Evolutionary conservation across 306 rosid species (phyloP).

Genomic region (Luffa aegyptiaca): DNA sequence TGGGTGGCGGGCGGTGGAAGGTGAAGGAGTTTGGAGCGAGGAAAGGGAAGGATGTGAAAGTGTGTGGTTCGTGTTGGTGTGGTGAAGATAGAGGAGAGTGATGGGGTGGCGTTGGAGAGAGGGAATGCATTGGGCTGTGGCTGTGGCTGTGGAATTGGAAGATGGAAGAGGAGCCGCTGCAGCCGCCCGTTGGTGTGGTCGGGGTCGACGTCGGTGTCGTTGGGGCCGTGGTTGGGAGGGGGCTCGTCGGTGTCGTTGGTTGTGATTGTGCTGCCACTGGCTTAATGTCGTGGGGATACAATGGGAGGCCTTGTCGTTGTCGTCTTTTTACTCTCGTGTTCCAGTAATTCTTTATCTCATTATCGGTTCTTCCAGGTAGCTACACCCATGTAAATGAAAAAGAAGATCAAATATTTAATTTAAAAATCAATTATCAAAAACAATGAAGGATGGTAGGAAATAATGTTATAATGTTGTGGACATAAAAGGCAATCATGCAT

Average conservation of each 20-base stretch:
- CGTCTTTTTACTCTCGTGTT: constrained; percentile 76
- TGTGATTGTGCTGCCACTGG: constrained; percentile 8
- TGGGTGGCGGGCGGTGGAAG: constrained; percentile 50
- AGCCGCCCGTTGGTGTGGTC: constrained; percentile 21
- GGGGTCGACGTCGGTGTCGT: neutral
- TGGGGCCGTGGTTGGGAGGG: neutral
- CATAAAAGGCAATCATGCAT: no score
- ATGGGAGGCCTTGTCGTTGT: constrained; percentile 66
- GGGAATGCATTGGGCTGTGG: constrained; percentile 10
- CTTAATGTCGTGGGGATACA: constrained; percentile 39
- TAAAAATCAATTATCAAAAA: neutral
- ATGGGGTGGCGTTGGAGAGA: constrained; percentile 17
- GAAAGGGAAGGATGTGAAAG: constrained; percentile 9
- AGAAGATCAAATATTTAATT: no score
- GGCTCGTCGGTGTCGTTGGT: constrained; percentile 10
- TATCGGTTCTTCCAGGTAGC: constrained; percentile 96
- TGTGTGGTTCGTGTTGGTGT: constrained; percentile 19
- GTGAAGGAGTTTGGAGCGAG: constrained; percentile 30
- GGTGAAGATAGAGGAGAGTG: constrained; percentile 47
- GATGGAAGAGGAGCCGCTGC: constrained; percentile 13
- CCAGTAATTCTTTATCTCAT: constrained; percentile 91
- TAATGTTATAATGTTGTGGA: no score
- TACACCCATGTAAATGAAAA: neutral
- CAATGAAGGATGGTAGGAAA: no score
- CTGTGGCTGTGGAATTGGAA: constrained; percentile 20